A percentile compares a stretch with the other conserved stretches of the same genome.
These are phyloP conservation scores for Polytolypa hystricis DNA, from an alignment of 2,329 filamentous ascomycete species.

Conservation along the genomic window DNA sequence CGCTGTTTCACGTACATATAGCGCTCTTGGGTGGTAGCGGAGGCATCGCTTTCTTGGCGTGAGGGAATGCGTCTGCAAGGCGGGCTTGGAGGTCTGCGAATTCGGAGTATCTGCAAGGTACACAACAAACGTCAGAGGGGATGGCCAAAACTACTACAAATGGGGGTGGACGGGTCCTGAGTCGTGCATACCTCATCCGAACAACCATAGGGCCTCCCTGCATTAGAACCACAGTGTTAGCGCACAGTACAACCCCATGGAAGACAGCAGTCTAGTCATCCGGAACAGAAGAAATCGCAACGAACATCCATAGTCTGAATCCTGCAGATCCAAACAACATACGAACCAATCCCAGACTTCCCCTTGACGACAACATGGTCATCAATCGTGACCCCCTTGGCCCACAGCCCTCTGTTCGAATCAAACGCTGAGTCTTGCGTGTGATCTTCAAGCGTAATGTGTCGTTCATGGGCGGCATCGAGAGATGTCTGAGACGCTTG, in stretches of 20 bases:
- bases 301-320: slow-evolving; percentile 75
- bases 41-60: slow-evolving; percentile 77
- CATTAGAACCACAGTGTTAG: no score
- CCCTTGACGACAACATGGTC: slow-evolving; percentile 53
- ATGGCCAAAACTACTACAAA: no score
- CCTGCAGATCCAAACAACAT: slow-evolving; percentile 86
- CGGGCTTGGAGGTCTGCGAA: slow-evolving; percentile 72
- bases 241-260: no score
- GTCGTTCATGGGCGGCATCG: slow-evolving; percentile 25
- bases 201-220: slow-evolving; percentile 48
- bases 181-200: slow-evolving; percentile 42
- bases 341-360: slow-evolving; percentile 60
- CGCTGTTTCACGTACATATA: slow-evolving; percentile 66
- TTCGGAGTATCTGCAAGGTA: slow-evolving; percentile 65
- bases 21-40: slow-evolving; percentile 81
- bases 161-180: no score
- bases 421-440: slow-evolving; percentile 47
- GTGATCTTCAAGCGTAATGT: slow-evolving; percentile 53
- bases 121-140: background rate
- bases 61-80: slow-evolving; percentile 70
- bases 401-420: slow-evolving; percentile 50
- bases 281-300: slow-evolving; percentile 14
- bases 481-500: slow-evolving; percentile 30
- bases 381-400: slow-evolving; percentile 49
- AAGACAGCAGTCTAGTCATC: no score